phyloP scores from a whole-genome alignment of 2,329 filamentous ascomycete species.

The Fusarium piperis region DNA sequence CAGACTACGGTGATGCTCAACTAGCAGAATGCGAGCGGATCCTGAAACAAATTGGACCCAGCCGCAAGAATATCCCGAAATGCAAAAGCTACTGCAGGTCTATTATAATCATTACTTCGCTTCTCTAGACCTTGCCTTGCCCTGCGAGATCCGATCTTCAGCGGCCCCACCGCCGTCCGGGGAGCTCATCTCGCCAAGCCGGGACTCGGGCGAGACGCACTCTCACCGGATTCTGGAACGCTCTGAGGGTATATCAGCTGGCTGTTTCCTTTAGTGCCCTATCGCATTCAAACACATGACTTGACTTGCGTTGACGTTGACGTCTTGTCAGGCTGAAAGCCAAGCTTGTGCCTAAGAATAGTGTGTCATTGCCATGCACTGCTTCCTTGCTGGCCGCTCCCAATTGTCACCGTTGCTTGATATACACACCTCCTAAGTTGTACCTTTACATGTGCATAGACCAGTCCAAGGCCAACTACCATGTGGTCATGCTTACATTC shows the following conservation, averaged over 20 bases:
- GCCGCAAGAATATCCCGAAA: not conserved
- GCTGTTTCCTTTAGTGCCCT: not conserved
- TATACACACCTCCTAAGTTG: not conserved
- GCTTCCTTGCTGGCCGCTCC: not conserved
- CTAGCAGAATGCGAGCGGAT: not conserved
- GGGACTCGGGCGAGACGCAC: not conserved
- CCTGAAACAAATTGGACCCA: not conserved
- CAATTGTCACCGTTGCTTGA: not conserved
- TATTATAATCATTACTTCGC: not conserved
- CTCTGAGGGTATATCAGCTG: not conserved
- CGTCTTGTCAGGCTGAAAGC: not conserved
- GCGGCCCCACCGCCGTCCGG: conserved; percentile 1
- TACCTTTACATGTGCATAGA: not conserved
- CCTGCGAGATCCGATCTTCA: conserved; percentile 4
- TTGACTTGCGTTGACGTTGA: not conserved
- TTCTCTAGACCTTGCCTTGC: not conserved
- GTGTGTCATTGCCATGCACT: not conserved
- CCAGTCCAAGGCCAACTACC: not conserved
- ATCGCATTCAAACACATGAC: not conserved
- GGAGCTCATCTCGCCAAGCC: not conserved
- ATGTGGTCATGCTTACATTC: not conserved
- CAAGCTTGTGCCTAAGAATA: not conserved
- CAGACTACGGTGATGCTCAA: not conserved
- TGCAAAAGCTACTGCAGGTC: not conserved
- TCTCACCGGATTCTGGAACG: not conserved